Conservation (phyloP, 2,329 filamentous ascomycete genomes). For the Hypomyces rosellus region DNA sequence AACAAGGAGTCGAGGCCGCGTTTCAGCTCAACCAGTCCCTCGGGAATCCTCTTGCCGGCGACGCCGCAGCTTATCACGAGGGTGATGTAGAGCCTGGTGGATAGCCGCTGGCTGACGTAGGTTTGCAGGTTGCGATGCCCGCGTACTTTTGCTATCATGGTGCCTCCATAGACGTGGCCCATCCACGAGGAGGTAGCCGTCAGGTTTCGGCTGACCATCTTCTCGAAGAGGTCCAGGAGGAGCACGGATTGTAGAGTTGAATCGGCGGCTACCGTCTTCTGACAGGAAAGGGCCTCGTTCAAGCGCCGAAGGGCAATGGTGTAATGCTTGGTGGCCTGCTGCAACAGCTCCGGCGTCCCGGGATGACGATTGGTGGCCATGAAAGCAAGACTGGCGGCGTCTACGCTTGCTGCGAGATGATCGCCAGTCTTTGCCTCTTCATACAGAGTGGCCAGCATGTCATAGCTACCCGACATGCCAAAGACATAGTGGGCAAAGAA, state of each 20-base stretch:
- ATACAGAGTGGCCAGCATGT: slow-evolving; percentile 15
- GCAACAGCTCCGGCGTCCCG: slow-evolving; percentile 1
- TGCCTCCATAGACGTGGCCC: slow-evolving; percentile 18
- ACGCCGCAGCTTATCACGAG: slow-evolving; percentile 9
- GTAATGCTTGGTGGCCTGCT: slow-evolving; percentile 8
- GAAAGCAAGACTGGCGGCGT: slow-evolving; percentile 21
- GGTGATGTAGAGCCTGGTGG: slow-evolving; percentile 13
- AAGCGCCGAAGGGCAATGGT: slow-evolving; percentile 3
- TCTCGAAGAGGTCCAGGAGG: slow-evolving; percentile 23
- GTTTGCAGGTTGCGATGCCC: slow-evolving; percentile 8
- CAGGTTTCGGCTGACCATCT: slow-evolving; percentile 16
- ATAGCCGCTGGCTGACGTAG: slow-evolving; percentile 9
- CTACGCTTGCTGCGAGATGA: slow-evolving; percentile 18
- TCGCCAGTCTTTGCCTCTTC: slow-evolving; percentile 1
- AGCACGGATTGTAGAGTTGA: slow-evolving; percentile 19
- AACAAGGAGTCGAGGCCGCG: slow-evolving; percentile 6
- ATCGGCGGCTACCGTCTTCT: slow-evolving; percentile 5
- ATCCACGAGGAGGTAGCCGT: slow-evolving; percentile 10
- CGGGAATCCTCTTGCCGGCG: slow-evolving; percentile 12
- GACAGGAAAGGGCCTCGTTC: slow-evolving; percentile 7
- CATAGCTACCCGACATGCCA: slow-evolving; percentile 17
- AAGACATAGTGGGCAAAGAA: slow-evolving; percentile 20
- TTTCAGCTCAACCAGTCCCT: slow-evolving; percentile 4
- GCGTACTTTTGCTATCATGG: slow-evolving; percentile 13
- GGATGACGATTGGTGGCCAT: slow-evolving; percentile 9